Base-by-base conservation (phyloP, 352 stramenopile species). In the Pythium brassicae region DNA sequence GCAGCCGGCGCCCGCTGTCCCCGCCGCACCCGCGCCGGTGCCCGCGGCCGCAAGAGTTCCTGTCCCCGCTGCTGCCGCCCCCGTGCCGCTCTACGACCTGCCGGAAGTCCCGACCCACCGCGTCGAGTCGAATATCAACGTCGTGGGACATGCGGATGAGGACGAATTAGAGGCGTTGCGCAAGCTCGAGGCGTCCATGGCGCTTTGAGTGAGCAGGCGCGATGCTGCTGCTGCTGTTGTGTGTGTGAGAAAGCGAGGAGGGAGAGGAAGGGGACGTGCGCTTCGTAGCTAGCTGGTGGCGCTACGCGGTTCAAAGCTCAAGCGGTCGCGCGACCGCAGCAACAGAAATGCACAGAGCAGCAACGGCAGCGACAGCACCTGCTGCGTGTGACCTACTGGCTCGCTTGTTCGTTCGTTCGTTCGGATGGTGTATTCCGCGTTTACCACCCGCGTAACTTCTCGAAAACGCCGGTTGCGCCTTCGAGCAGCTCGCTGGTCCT, bases 101-200 rank as follows among this genome's bases (percentile, higher is more conserved):
- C 86, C 86, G 8, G 82, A 92, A 10, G 83, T 89, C 22, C 86
- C 86, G 20, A 89, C 84, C 29, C 82, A 91, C 57, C 55, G 68
- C 7, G 69, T 92, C 22, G 76, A 86, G 53, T 87, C 82, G 49
- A 88, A 89, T 58, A 89, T 92, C 56, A 83, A 82, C 26, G 75
- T 93, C 48, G 76, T 81, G 48, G 83, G 78, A 14, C 68, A 66
- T 12, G 71, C 76, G 7, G 83, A 96, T 59, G 82, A 89, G 56
- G 86, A 94, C 64, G 86, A 96, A 61, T 66, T 94, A 40, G 82
- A 92, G 57, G 86, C 76, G 53, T 63, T 96, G 59, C 82, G 86
- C 47, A 86, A 86, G 55, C 81, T 96, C 34, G 81, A 96, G 55
- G 83, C 82, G 23, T 92, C 83, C 37, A 96, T 96, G 86, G 76